Evolutionary conservation across 352 stramenopile genomes (phyloP).

Genomic region (Aphanomyces euteiches): DNA sequence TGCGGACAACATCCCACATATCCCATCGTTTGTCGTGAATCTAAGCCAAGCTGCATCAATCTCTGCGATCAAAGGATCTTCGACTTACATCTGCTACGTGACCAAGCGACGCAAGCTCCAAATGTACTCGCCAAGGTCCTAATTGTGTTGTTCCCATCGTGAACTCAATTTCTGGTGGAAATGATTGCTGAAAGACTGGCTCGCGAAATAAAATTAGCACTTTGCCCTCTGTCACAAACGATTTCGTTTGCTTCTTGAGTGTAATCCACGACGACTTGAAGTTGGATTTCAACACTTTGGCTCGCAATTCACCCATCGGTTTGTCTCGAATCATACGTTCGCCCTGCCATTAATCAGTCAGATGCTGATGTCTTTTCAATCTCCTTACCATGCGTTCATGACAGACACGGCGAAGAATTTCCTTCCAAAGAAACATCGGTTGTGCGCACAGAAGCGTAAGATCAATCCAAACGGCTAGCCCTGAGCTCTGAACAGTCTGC

Average conservation of each 20-base stretch:
- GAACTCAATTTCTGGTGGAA: slow-evolving; percentile 9
- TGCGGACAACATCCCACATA: slow-evolving; percentile 55
- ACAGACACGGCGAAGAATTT: slow-evolving; percentile 77
- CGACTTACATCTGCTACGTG: slow-evolving; percentile 34
- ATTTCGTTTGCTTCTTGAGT: slow-evolving; percentile 80
- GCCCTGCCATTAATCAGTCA: slow-evolving; percentile 32
- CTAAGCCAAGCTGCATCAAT: neutral
- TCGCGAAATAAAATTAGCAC: slow-evolving; percentile 78
- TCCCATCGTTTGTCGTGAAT: slow-evolving; percentile 42
- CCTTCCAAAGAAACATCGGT: slow-evolving; percentile 84
- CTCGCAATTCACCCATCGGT: slow-evolving; percentile 67
- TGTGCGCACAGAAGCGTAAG: slow-evolving; percentile 49
- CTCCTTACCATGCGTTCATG: slow-evolving; percentile 51
- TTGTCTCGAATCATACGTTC: slow-evolving; percentile 84
- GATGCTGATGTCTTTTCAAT: neutral
- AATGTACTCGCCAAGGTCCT: too few species aligned
- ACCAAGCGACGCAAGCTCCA: slow-evolving; percentile 39
- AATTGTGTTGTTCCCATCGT: neutral
- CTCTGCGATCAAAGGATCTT: slow-evolving; percentile 25
- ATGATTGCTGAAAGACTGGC: slow-evolving; percentile 53
- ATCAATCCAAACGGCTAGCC: slow-evolving; percentile 70
- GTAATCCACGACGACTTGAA: slow-evolving; percentile 67
- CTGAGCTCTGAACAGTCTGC: slow-evolving; percentile 47
- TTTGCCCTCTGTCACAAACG: slow-evolving; percentile 60
- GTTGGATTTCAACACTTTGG: slow-evolving; percentile 54